Evolutionary conservation across 768 basidiomycete genomes (phyloP), one percentile per base, ranked within the genome.

Genomic region (Pleurotus ostreatus): DNA sequence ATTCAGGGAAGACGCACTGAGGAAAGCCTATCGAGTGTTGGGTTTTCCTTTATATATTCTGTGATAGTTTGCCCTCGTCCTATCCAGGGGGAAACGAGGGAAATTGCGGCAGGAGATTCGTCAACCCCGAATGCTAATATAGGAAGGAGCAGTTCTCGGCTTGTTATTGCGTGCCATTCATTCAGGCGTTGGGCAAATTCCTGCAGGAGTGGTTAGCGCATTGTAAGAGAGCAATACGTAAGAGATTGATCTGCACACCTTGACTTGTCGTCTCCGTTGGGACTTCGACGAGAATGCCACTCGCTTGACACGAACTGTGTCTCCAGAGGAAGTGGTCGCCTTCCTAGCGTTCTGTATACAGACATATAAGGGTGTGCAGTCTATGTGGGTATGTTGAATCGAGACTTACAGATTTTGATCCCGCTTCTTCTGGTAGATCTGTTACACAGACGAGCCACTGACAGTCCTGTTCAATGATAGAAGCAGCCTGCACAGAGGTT

Each of bases 81-180:
- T 38, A 41, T n/a, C 51, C 51, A 53, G 22, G 51, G 51, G 2
- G 51, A 53, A n/a, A 53, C 12, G 39, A 53, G 41, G 30, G 30
- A 34, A 18, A 53, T 22, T 7, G 39, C 37, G 4, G 51, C 34
- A n/a, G 51, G 39, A 16, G 51, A 18, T 13, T 39, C 51, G 18
- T 23, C 51, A 7, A 22, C 7, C 20, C 51, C 51, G 8, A 53
- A 39, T 6, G 51, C 15, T 20, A 53, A 20, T 5, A 53, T 12
- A 11, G 51, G 23, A 12, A 53, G n/a, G 15, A 53, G 37, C 15
- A 39, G 34, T 25, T 34, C 34, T n/a, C 41, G 37, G 20, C 15
- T 18, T 53, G 51, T 5, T 2, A 53, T 53, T 12, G 51, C 39
- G 23, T 53, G 51, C 51, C 51, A 53, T 53, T 53, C 51, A 23